Evolutionary conservation across 2,329 filamentous ascomycete species (phyloP).

Genomic region (Diaporthe longicolla): DNA sequence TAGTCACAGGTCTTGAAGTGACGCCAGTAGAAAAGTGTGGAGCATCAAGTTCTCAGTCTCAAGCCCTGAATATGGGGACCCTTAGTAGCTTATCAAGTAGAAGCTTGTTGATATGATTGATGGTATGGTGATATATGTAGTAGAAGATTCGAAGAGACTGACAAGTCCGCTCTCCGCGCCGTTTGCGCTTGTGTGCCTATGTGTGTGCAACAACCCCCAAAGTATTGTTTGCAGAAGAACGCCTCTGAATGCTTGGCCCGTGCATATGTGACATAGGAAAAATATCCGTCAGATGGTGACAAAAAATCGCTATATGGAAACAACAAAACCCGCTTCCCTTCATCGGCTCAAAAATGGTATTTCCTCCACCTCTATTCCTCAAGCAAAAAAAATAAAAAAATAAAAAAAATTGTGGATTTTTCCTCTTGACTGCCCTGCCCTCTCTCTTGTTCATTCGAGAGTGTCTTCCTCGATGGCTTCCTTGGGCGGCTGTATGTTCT

Average conservation of each 20-base stretch:
- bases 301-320: conserved; percentile 3
- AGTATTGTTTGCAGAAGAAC: conserved; percentile 25
- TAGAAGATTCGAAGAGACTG: conserved; percentile 10
- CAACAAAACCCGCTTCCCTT: conserved; percentile 18
- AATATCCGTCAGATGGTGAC: conserved; percentile 37
- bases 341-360: conserved; percentile 30
- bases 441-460: conserved; percentile 51
- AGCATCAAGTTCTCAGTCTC: not conserved
- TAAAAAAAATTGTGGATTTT: no score
- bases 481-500: conserved; percentile 64
- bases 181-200: not conserved
- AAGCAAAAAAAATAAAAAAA: not conserved
- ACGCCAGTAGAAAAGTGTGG: no score
- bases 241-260: conserved; percentile 39
- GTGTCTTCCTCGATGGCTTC: conserved; percentile 68
- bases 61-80: no score
- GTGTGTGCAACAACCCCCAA: conserved; percentile 3
- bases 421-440: conserved; percentile 43
- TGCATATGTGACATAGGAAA: conserved; percentile 34
- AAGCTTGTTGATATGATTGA: conserved; percentile 27
- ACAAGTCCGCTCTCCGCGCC: conserved; percentile 24
- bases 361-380: conserved; percentile 23
- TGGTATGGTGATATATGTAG: conserved; percentile 31
- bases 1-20: no score
- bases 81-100: not conserved